A percentile compares a stretch with the other conserved stretches of the same genome.
Evolutionary conservation across 148 eudicot genomes (phyloP).

Genomic region (Fagopyrum homotropicum): DNA sequence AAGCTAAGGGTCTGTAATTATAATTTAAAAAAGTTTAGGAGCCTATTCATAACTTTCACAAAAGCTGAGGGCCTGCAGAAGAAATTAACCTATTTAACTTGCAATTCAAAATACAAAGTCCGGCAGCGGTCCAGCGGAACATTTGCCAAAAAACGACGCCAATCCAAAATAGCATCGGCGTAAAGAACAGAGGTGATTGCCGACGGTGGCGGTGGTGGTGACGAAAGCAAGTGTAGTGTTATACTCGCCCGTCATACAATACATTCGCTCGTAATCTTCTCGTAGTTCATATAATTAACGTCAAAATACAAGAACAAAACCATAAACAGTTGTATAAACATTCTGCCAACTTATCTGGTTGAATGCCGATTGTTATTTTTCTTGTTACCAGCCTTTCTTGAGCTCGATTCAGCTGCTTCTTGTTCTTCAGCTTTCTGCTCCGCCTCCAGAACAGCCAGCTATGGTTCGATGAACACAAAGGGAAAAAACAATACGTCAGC

Average conservation of each 20-base stretch:
- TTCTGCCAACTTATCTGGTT: background rate
- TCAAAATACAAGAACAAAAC: background rate
- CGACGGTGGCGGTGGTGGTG: too few species aligned
- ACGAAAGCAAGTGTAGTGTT: too few species aligned
- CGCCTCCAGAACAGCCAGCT: slow-evolving; percentile 84
- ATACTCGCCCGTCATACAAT: background rate
- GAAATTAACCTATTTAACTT: too few species aligned
- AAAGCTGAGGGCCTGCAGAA: too few species aligned
- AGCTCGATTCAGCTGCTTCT: slow-evolving; percentile 58
- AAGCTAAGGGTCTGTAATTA: too few species aligned
- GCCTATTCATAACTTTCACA: too few species aligned
- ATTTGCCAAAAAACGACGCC: too few species aligned
- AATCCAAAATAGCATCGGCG: too few species aligned
- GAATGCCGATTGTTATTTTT: slow-evolving; percentile 31
- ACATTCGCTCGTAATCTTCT: background rate
- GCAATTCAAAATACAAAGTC: too few species aligned
- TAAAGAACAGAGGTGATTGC: too few species aligned
- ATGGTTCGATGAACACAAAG: background rate
- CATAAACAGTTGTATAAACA: background rate
- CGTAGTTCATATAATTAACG: background rate
- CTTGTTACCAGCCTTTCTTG: slow-evolving; percentile 61
- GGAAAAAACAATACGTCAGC: background rate
- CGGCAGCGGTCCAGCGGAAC: too few species aligned
- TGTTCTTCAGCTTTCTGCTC: slow-evolving; percentile 96
- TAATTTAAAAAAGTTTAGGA: too few species aligned